These are phyloP conservation scores for Phytophthora cryptogea DNA, from an alignment of 352 stramenopile genomes.

Conservation along the genomic window DNA sequence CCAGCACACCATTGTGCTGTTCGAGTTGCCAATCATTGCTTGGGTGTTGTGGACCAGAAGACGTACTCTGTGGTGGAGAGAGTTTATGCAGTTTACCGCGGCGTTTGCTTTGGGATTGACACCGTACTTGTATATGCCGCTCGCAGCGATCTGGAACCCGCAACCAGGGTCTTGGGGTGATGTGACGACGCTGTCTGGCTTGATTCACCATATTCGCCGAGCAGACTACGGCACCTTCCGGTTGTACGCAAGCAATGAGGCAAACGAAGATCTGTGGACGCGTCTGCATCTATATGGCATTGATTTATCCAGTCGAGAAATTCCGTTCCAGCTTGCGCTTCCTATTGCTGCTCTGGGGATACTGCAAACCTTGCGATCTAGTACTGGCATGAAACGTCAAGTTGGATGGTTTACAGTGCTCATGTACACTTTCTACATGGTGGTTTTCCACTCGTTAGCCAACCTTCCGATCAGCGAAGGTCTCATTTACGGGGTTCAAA, in stretches of 20 bases:
- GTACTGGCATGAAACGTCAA: conserved; percentile 14
- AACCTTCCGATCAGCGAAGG: conserved; percentile 93
- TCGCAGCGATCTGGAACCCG: conserved; percentile 63
- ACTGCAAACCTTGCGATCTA: conserved; percentile 22
- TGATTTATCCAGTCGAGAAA: conserved; percentile 67
- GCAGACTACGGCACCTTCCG: conserved; percentile 95
- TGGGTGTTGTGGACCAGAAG: conserved; percentile 73
- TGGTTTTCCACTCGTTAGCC: conserved; percentile 93
- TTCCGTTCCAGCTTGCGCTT: conserved; percentile 49
- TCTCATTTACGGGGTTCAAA: conserved; percentile 94
- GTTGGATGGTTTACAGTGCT: conserved; percentile 30
- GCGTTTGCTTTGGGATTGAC: conserved; percentile 82
- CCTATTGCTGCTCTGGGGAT: conserved; percentile 43
- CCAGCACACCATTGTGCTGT: conserved; percentile 96
- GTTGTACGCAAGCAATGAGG: conserved; percentile 84
- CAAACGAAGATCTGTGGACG: conserved; percentile 70
- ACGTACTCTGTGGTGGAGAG: conserved; percentile 30
- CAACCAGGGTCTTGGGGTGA: conserved; percentile 94
- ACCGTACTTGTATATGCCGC: conserved; percentile 89
- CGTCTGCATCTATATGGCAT: conserved; percentile 71
- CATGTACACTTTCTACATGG: conserved; percentile 91
- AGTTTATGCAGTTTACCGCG: conserved; percentile 46
- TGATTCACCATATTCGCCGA: conserved; percentile 92
- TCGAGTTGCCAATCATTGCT: conserved; percentile 86
- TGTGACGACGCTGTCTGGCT: conserved; percentile 79